Conservation (phyloP, 176 grass and related monocot genomes). For the Oryza rufipogon region DNA sequence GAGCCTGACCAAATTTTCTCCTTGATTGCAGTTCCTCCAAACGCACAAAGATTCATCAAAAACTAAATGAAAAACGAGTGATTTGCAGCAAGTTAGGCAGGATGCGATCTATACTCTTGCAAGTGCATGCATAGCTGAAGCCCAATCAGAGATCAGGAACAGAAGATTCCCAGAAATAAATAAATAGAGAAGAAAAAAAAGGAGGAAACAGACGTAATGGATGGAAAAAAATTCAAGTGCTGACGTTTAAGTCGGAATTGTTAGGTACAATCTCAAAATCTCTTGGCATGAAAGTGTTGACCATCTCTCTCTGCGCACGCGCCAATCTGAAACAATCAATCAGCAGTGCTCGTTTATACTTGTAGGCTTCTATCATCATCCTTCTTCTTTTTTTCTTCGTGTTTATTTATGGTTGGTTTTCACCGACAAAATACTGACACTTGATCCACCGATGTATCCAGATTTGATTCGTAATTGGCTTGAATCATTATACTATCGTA, state of each 20-base stretch:
- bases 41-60: slow-evolving; percentile 1
- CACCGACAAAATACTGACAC: slow-evolving; percentile 15
- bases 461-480: neutral
- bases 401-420: neutral
- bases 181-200: neutral
- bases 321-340: neutral
- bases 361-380: neutral
- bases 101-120: neutral
- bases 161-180: slow-evolving; percentile 37
- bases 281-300: slow-evolving; percentile 13
- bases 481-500: neutral
- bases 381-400: neutral
- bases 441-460: neutral
- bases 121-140: no score
- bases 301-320: neutral
- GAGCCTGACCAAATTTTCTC: slow-evolving; percentile 22
- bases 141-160: neutral
- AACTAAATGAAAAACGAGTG: neutral
- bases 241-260: slow-evolving; percentile 22
- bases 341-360: neutral
- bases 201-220: neutral
- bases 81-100: slow-evolving; percentile 29
- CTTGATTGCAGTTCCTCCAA: neutral
- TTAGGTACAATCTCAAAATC: slow-evolving; percentile 36
- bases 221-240: neutral